Evolutionary conservation across 139 green algal species (phyloP).

Genomic region (Desmodesmus armatus): DNA sequence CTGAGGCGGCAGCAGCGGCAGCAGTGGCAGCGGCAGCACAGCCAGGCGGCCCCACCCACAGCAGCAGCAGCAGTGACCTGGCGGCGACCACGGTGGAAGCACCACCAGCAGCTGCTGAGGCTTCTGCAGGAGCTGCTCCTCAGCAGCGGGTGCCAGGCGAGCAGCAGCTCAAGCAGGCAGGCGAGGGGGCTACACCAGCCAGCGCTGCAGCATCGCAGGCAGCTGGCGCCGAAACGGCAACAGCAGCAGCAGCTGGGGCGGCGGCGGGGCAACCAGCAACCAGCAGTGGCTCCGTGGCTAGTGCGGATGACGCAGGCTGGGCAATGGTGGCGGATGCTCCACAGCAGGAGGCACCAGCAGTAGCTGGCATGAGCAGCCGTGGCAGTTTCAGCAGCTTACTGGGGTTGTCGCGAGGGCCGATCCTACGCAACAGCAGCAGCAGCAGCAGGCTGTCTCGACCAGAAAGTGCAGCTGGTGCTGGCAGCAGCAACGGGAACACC

Average conservation of each 20-base stretch:
- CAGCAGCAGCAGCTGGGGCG: conserved; percentile 3
- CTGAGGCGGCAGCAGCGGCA: neutral
- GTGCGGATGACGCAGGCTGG: neutral
- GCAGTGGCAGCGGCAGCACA: neutral
- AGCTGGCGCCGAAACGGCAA: too few species aligned
- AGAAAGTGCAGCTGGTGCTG: neutral
- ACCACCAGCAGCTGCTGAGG: conserved; percentile 2
- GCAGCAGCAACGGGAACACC: conserved; percentile 1
- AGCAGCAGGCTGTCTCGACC: neutral
- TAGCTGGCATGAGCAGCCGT: conserved; percentile 4
- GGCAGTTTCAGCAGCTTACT: neutral
- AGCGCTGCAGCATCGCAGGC: too few species aligned
- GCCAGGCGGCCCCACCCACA: neutral
- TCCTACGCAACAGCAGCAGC: conserved; percentile 9
- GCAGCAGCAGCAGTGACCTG: conserved; percentile 14
- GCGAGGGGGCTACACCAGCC: too few species aligned
- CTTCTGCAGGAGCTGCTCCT: too few species aligned
- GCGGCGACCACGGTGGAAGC: neutral
- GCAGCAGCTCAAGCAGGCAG: too few species aligned
- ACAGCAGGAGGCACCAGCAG: neutral
- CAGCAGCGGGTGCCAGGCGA: too few species aligned
- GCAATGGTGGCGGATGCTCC: neutral
- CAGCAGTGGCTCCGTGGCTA: too few species aligned
- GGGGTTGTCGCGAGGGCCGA: neutral
- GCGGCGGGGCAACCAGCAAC: neutral